phyloP scores from a whole-genome alignment of 345 rosid genomes.

The Populus ilicifolia region DNA sequence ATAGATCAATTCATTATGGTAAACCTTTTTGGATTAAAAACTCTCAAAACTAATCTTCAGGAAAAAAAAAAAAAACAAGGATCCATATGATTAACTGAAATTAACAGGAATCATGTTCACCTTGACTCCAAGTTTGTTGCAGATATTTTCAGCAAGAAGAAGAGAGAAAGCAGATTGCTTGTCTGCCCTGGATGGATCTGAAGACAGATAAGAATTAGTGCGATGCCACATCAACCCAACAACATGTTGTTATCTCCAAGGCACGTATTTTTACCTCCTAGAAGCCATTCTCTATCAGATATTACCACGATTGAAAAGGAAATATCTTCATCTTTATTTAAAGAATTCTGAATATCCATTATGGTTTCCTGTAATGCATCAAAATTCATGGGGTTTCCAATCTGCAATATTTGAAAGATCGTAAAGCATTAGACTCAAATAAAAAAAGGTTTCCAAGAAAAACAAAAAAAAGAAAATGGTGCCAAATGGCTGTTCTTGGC shows the following conservation, averaged over 20 bases:
- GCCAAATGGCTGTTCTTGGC: background rate
- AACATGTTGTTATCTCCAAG: conserved; percentile 7
- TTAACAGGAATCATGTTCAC: conserved; percentile 28
- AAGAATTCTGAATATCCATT: conserved; percentile 45
- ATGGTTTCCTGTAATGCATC: conserved; percentile 66
- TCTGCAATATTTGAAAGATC: conserved; percentile 38
- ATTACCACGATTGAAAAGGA: conserved; percentile 77
- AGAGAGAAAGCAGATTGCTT: conserved; percentile 84
- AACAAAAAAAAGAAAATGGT: background rate
- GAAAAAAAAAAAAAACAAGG: background rate
- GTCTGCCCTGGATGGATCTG: conserved; percentile 92
- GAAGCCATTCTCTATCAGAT: conserved; percentile 80
- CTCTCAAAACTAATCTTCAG: conserved; percentile 2
- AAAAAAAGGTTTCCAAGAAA: conserved; percentile 1
- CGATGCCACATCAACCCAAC: conserved; percentile 1
- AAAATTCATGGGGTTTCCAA: conserved; percentile 84
- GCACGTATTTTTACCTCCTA: conserved; percentile 53
- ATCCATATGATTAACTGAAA: background rate
- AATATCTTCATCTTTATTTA: conserved; percentile 45
- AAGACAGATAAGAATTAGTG: conserved; percentile 23
- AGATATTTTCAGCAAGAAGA: conserved; percentile 89
- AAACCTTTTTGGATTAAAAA: background rate
- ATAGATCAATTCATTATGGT: conserved; percentile 3
- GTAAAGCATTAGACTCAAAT: conserved; percentile 9
- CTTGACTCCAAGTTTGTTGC: conserved; percentile 76